Evolutionary conservation across 148 eudicot genomes (phyloP), one percentile per base, ranked within the genome.

Genomic region (Cornus controversa): DNA sequence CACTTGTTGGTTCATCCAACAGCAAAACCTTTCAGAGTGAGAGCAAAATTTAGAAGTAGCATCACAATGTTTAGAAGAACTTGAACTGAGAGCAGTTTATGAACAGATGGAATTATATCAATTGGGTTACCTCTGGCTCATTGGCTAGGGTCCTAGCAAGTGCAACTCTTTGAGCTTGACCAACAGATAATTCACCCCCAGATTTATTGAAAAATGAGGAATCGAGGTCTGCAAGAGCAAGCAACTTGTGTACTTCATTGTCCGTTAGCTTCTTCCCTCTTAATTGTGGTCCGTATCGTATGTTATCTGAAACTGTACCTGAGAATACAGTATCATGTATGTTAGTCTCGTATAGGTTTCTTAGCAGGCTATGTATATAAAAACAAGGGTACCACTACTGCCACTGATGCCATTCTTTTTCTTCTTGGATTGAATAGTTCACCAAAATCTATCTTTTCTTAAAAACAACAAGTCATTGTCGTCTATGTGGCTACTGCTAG

Each of bases 1-100:
- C 91, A 74, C 91, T 89, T 10, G 91, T 89, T 34, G 91, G 91
- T 83, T 89, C 91, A 72, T 89, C 91, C 66, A 89, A 70, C 42
- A 89, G 63, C 84, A 89, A 77, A 78, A 89, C 87, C 91, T 87
- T 25, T 24, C 74, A 11, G 24, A 3, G 60, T 2, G 11, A 60
- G 25, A 18, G 10, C 23, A 60, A n/a, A 60, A 60, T 54, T 54
- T 14, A 60, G 64, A 60, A 8, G 0, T 18, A 8, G 64, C 24
- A 60, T 60, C 25, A 60, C 23, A 60, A 18, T 18, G 5, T 18
- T 22, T 22, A 60, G 25, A 60, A 60, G 24, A 60, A 54, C 60
- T 54, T 54, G 60, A 54, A 54, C 20, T 14, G 0, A n/a, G n/a
- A 15, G 57, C 57, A 54, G 20, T 60, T 60, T 14, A 20, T 60